Conservation (phyloP, 352 stramenopile genomes). For the Pythium scleroteichum region DNA sequence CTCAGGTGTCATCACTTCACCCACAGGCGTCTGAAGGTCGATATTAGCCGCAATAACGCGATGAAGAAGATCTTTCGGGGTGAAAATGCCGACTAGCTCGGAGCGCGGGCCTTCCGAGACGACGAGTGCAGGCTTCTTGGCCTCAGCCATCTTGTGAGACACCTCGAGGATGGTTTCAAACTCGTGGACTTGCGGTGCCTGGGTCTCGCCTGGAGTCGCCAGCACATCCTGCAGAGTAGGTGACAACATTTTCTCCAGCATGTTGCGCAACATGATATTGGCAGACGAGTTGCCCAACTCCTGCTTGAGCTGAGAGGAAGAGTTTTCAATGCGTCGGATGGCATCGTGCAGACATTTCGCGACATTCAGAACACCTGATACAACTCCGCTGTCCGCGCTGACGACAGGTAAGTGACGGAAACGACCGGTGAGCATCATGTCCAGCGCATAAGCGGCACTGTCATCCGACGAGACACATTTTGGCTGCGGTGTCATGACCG, state of each 20-base stretch:
- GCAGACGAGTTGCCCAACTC: conserved; percentile 61
- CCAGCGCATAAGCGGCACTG: conserved; percentile 77
- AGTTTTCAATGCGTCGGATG: conserved; percentile 95
- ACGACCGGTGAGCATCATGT: conserved; percentile 86
- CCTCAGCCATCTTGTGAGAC: conserved; percentile 74
- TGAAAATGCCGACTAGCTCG: conserved; percentile 96
- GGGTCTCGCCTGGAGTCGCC: conserved; percentile 56
- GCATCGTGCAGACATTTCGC: conserved; percentile 98
- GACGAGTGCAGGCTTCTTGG: conserved; percentile 76
- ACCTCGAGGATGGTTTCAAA: conserved; percentile 74
- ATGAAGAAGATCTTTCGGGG: conserved; percentile 97
- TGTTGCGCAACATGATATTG: conserved; percentile 65
- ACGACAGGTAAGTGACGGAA: conserved; percentile 98
- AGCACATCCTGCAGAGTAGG: conserved; percentile 80
- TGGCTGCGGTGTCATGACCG: conserved; percentile 86
- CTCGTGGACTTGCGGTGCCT: conserved; percentile 70
- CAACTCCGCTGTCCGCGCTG: conserved; percentile 67
- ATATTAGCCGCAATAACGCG: conserved; percentile 93
- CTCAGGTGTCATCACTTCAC: conserved; percentile 94
- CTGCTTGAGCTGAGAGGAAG: conserved; percentile 78
- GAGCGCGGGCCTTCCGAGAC: conserved; percentile 58
- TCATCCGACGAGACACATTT: conserved; percentile 84
- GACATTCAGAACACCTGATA: conserved; percentile 97
- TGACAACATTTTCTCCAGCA: conserved; percentile 89
- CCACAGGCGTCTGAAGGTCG: conserved; percentile 89